These are phyloP conservation scores for Aspergillus sp. DNA, from an alignment of 2,329 filamentous ascomycete species.

Conservation along the genomic window DNA sequence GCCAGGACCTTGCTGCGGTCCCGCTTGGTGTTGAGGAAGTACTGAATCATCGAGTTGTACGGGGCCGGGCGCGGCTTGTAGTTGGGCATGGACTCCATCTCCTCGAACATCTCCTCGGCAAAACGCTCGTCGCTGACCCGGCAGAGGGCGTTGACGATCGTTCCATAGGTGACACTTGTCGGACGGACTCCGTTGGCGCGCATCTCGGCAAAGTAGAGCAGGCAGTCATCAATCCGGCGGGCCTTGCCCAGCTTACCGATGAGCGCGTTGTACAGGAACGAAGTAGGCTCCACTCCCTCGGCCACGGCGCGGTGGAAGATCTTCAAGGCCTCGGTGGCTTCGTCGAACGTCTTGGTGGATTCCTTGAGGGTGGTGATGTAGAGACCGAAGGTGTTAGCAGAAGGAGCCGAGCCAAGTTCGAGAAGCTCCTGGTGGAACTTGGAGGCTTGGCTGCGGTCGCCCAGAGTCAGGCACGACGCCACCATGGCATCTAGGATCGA, in stretches of 20 bases:
- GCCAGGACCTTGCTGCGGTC: constrained; percentile 90
- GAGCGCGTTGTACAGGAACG: constrained; percentile 96
- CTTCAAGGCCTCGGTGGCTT: constrained; percentile 93
- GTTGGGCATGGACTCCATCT: constrained; percentile 98
- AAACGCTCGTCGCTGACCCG: constrained; percentile 97
- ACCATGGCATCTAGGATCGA: constrained; percentile 97
- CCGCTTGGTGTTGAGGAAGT: constrained; percentile 96
- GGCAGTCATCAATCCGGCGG: constrained; percentile 93
- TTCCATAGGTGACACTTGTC: constrained; percentile 96
- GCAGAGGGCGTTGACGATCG: constrained; percentile 95
- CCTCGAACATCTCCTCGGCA: constrained; percentile 95
- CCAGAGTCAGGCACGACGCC: constrained; percentile 80
- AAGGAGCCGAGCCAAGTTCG: constrained; percentile 85
- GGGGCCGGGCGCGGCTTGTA: constrained; percentile 97
- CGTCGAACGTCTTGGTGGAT: constrained; percentile 95
- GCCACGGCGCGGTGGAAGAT: constrained; percentile 93
- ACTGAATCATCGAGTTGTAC: constrained; percentile 99
- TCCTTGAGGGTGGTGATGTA: constrained; percentile 99
- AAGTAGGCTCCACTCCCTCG: constrained; percentile 92
- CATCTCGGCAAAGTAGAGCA: constrained; percentile 99
- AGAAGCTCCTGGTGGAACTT: constrained; percentile 90
- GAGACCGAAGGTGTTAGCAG: constrained; percentile 94
- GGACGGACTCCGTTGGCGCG: constrained; percentile 87
- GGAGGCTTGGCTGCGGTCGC: constrained; percentile 76
- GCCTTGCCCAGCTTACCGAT: constrained; percentile 99